Percentiles rank a stretch among this genome's conserved stretches.
Conservation (phyloP, 192 early-diverging fungal genomes). For the Coemansia sp. region DNA sequence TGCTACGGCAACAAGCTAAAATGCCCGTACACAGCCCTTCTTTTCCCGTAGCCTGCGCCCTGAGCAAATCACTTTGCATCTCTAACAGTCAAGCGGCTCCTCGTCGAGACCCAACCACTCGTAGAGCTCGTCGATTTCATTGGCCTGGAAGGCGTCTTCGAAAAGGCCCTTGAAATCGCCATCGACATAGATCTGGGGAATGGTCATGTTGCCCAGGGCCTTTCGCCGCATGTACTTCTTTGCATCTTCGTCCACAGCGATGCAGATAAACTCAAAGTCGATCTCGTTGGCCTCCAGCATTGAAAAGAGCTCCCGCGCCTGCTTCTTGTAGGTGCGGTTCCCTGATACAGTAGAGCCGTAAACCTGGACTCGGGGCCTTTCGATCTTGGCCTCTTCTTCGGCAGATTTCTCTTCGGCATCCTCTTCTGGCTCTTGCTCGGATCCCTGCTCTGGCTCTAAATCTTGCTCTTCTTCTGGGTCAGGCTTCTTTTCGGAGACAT, state of each 20-base stretch:
- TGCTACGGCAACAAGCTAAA: too few species aligned
- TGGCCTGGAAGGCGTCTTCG: conserved; percentile 52
- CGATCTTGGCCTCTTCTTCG: conserved; percentile 10
- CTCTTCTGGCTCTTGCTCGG: conserved; percentile 1
- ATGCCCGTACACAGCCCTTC: not conserved
- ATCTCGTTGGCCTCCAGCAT: conserved; percentile 53
- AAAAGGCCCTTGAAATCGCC: conserved; percentile 53
- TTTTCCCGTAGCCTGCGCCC: not conserved
- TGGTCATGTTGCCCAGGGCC: conserved; percentile 48
- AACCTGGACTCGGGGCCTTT: conserved; percentile 45
- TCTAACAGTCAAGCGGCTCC: conserved; percentile 45
- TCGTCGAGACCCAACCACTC: conserved; percentile 55
- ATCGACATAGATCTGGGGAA: conserved; percentile 55
- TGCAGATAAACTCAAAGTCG: conserved; percentile 55
- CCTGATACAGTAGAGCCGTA: conserved; percentile 53
- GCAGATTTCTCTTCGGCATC: not conserved
- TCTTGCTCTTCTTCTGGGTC: not conserved
- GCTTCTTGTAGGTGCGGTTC: conserved; percentile 50
- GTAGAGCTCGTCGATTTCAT: conserved; percentile 50
- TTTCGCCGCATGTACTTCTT: conserved; percentile 55
- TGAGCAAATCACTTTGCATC: not conserved
- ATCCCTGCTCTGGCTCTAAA: conserved; percentile 1
- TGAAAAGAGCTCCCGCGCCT: conserved; percentile 43
- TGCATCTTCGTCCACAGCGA: conserved; percentile 53
- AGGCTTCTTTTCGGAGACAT: not conserved